Percentiles rank a stretch among this genome's conserved stretches.
Evolutionary conservation across 176 grass and related monocot genomes (phyloP).

Genomic region (Zizania latifolia): DNA sequence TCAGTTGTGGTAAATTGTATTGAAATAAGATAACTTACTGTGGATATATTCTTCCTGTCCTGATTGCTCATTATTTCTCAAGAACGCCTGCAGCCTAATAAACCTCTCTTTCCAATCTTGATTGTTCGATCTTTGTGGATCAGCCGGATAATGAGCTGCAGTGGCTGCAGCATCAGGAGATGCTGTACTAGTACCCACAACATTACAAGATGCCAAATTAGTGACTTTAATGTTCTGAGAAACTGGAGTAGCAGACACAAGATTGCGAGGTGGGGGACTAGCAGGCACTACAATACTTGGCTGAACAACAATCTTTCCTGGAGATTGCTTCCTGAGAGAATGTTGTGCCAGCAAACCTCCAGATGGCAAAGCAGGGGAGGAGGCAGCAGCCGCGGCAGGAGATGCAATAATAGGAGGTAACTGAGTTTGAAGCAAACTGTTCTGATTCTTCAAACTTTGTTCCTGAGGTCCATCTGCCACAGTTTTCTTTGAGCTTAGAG

Average conservation of each 20-base stretch:
- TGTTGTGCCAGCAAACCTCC: neutral
- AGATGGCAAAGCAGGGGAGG: constrained; percentile 19
- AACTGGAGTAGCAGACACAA: neutral
- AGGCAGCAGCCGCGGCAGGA: constrained; percentile 1
- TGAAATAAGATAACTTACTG: constrained; percentile 52
- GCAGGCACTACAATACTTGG: constrained; percentile 21
- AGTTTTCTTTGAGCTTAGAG: constrained; percentile 37
- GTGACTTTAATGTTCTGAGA: neutral
- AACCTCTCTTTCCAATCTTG: constrained; percentile 70
- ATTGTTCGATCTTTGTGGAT: constrained; percentile 33
- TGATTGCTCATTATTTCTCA: constrained; percentile 74
- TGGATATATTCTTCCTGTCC: constrained; percentile 71
- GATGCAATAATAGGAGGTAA: neutral
- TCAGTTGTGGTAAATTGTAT: neutral
- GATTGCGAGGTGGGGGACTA: constrained; percentile 11
- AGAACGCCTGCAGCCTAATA: constrained; percentile 61
- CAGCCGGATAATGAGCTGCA: neutral
- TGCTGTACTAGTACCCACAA: neutral
- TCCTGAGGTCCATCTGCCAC: neutral
- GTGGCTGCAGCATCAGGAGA: constrained; percentile 9
- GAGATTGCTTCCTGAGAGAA: constrained; percentile 28
- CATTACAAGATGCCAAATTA: neutral
- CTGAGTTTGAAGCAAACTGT: constrained; percentile 3
- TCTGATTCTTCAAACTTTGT: constrained; percentile 38
- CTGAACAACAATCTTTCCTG: constrained; percentile 12